These are phyloP conservation scores for Candida incommunis DNA, from an alignment of 805 yeast species.

Conservation along the genomic window DNA sequence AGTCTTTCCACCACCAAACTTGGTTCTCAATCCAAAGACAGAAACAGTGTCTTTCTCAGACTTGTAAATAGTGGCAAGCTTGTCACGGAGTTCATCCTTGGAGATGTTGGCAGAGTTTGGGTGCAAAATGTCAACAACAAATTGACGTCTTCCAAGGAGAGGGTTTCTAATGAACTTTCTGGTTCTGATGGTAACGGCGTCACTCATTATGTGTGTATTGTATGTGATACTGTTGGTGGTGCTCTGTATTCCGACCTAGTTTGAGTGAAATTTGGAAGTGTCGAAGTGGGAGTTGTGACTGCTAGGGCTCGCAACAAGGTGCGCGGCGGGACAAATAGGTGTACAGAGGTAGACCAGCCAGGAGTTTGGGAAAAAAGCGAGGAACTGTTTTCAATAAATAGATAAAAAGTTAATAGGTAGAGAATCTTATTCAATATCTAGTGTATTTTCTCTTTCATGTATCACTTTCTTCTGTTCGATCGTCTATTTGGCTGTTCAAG, in stretches of 20 bases:
- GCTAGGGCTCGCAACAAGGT: too few species aligned
- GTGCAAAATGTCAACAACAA: constrained; percentile 98
- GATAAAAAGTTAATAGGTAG: too few species aligned
- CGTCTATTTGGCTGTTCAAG: too few species aligned
- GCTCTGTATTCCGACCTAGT: neutral
- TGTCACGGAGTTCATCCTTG: constrained; percentile 97
- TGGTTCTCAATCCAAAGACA: constrained; percentile 98
- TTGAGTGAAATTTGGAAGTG: too few species aligned
- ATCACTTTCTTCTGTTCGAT: too few species aligned
- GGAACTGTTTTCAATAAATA: too few species aligned
- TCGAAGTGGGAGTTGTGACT: neutral
- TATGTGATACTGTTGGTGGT: neutral
- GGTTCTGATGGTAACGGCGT: constrained; percentile 99
- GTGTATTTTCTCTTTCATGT: too few species aligned
- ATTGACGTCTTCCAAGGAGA: constrained; percentile 97
- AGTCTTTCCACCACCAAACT: constrained; percentile 99
- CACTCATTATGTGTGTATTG: constrained; percentile 40
- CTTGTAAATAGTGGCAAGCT: constrained; percentile 77
- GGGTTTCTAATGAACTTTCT: constrained; percentile 99
- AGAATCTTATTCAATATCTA: too few species aligned
- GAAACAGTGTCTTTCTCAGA: constrained; percentile 88
- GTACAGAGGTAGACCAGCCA: too few species aligned
- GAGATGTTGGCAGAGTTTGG: constrained; percentile 99
- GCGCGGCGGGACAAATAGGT: too few species aligned
- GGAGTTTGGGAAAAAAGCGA: too few species aligned